A percentile compares a stretch with the other conserved stretches of the same genome.
Evolutionary conservation across 768 basidiomycete species (phyloP).

Genomic region (Boletales sp.): DNA sequence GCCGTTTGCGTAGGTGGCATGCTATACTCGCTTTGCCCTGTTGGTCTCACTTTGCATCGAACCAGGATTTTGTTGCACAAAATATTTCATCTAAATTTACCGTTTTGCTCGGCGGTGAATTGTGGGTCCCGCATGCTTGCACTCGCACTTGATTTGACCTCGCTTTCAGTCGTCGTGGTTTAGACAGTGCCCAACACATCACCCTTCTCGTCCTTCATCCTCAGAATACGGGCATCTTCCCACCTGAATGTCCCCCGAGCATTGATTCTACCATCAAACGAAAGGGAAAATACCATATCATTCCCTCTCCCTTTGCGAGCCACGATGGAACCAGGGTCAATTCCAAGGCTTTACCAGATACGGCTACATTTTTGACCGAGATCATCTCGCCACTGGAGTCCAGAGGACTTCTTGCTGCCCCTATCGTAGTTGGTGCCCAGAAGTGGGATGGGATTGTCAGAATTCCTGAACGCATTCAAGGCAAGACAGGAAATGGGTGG

Average conservation of each 20-base stretch:
- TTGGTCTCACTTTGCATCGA: neutral
- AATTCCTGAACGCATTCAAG: slow-evolving; percentile 35
- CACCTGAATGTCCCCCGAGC: slow-evolving; percentile 15
- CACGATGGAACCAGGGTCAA: slow-evolving; percentile 8
- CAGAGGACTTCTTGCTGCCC: slow-evolving; percentile 43
- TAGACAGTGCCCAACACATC: slow-evolving; percentile 13
- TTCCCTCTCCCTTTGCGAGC: slow-evolving; percentile 18
- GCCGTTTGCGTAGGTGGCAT: slow-evolving; percentile 40
- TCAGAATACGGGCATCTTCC: slow-evolving; percentile 5
- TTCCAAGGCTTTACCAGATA: slow-evolving; percentile 3
- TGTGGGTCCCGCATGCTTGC: slow-evolving; percentile 44
- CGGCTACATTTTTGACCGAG: slow-evolving; percentile 31
- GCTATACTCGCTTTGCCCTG: neutral
- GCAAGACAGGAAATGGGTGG: slow-evolving; percentile 22
- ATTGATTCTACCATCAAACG: slow-evolving; percentile 13
- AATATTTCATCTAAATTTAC: slow-evolving; percentile 47
- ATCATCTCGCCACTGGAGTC: slow-evolving; percentile 42
- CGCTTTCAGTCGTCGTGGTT: slow-evolving; percentile 44
- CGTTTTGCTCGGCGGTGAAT: slow-evolving; percentile 48
- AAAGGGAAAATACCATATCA: slow-evolving; percentile 2
- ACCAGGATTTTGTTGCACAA: slow-evolving; percentile 48
- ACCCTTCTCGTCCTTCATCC: slow-evolving; percentile 15
- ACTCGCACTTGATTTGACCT: neutral
- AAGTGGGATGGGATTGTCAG: slow-evolving; percentile 54
- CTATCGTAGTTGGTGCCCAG: slow-evolving; percentile 26